phyloP scores from a whole-genome alignment of 129 eudicot genomes.

The Artemisia argyi region DNA sequence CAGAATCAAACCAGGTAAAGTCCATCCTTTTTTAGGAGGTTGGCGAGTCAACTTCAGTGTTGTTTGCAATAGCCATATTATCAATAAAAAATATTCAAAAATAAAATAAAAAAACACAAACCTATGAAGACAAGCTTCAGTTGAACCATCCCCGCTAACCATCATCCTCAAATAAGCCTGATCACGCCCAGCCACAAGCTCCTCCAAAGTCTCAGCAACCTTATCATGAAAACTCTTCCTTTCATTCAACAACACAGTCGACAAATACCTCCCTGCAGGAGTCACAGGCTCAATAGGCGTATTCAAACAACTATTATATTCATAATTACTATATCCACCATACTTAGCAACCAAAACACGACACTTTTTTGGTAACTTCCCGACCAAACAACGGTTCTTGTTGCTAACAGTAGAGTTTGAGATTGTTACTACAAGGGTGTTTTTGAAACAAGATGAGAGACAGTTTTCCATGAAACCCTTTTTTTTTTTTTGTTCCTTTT shows the following conservation, averaged over 20 bases:
- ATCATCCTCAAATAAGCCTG: slow-evolving; percentile 47
- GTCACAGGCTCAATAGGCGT: slow-evolving; percentile 69
- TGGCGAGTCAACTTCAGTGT: too few relatives aligned
- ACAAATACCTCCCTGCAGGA: slow-evolving; percentile 59
- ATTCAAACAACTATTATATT: slow-evolving; percentile 57
- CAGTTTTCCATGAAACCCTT: slow-evolving; percentile 47
- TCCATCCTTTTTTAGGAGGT: too few relatives aligned
- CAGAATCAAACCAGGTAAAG: background rate
- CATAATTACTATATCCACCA: slow-evolving; percentile 31
- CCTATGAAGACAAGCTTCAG: slow-evolving; percentile 78
- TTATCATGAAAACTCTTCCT: slow-evolving; percentile 56
- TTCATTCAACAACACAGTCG: slow-evolving; percentile 58
- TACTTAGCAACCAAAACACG: slow-evolving; percentile 7
- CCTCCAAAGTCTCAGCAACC: slow-evolving; percentile 62
- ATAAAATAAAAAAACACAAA: background rate
- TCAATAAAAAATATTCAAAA: background rate
- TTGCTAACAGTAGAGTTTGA: background rate
- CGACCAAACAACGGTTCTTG: too few relatives aligned
- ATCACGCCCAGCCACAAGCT: slow-evolving; percentile 44
- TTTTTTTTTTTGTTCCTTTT: too few relatives aligned
- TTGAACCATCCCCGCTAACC: slow-evolving; percentile 53
- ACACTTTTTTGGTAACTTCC: background rate
- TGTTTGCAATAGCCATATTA: too few relatives aligned
- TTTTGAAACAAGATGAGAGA: slow-evolving; percentile 36
- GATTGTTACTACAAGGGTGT: slow-evolving; percentile 12